Conservation (phyloP, 352 stramenopile genomes). For the Pythium rhizo-oryzae region DNA sequence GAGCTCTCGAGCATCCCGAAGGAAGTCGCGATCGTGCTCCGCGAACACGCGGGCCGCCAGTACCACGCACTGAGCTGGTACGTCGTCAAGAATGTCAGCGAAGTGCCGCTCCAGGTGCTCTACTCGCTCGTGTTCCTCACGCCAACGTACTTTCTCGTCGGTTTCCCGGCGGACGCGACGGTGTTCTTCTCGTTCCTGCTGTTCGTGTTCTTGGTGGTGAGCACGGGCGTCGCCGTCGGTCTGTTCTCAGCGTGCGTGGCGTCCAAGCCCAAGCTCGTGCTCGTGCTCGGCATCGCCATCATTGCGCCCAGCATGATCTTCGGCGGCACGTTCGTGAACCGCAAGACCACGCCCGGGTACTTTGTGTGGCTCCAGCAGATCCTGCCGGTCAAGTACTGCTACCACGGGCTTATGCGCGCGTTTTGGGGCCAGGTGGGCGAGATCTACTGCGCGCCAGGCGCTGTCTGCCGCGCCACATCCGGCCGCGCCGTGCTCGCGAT, state of each 20-base stretch:
- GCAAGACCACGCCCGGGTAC: constrained; percentile 30
- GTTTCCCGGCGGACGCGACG: constrained; percentile 26
- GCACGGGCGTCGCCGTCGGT: constrained; percentile 24
- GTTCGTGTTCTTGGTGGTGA: constrained; percentile 30
- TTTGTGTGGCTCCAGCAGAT: constrained; percentile 39
- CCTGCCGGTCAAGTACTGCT: constrained; percentile 38
- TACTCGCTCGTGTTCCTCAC: constrained; percentile 31
- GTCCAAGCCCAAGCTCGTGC: neutral
- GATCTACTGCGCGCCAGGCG: constrained; percentile 6
- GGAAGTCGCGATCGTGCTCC: constrained; percentile 31
- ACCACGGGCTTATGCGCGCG: constrained; percentile 23
- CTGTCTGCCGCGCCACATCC: neutral
- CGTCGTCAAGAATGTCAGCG: constrained; percentile 33
- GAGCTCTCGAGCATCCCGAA: constrained; percentile 27
- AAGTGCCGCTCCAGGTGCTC: constrained; percentile 30
- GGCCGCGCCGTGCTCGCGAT: constrained; percentile 2
- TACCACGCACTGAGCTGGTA: constrained; percentile 36
- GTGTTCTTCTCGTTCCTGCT: constrained; percentile 37
- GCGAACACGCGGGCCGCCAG: constrained; percentile 28
- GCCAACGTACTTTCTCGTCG: constrained; percentile 37
- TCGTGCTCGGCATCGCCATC: constrained; percentile 15
- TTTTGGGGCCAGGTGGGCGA: constrained; percentile 19
- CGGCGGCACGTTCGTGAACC: constrained; percentile 36
- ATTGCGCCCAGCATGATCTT: constrained; percentile 34
- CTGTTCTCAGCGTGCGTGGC: constrained; percentile 17